Evolutionary conservation across 116 monocot genomes (phyloP), one percentile per base, ranked within the genome.

Genomic region (Trichopus zeylanicus): DNA sequence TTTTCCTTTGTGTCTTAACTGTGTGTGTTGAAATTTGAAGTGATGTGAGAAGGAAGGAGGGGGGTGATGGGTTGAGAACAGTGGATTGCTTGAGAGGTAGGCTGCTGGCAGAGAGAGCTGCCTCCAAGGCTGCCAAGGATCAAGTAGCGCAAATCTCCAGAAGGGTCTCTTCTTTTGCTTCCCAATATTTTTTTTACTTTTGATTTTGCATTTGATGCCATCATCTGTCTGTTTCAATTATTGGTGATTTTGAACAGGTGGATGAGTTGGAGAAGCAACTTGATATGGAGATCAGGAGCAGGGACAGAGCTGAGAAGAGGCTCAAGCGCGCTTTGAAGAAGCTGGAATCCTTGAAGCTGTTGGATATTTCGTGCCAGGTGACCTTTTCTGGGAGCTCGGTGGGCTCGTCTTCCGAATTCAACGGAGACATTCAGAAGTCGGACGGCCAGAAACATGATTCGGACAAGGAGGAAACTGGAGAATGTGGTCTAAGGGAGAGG

Each of bases 301-400:
- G 87, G 67, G 65, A 90, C 23, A 90, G 70, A 59, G 95, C 90
- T 59, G 81, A 90, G 63, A 87, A 68, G 72, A 74, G 66, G 75
- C 66, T 90, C 37, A 69, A 73, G 51, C 18, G 39, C 53, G 86
- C 87, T 7, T 13, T 95, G 42, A 84, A 84, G 70, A 95, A 79
- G 76, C 62, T 95, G 64, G 72, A 87, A 39, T 76, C 84, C 6
- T 56, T 81, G 29, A 90, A 81, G 56, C 24, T 86, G 10, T 29
- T 66, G 27, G 63, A 64, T 25, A 31, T 59, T 24, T 15, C 42
- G 31, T n/a, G n/a, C n/a, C 35, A 46, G 10, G 21, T 46, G 51
- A 60, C 62, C 51, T 51, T 70, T 2, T 61, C 78, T 3, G 62
- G 34, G 22, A 73, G 61, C 35, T 77, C 82, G 20, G 42, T 26